Conservation (phyloP, 345 rosid species). For the Mallotus nudiflorus region DNA sequence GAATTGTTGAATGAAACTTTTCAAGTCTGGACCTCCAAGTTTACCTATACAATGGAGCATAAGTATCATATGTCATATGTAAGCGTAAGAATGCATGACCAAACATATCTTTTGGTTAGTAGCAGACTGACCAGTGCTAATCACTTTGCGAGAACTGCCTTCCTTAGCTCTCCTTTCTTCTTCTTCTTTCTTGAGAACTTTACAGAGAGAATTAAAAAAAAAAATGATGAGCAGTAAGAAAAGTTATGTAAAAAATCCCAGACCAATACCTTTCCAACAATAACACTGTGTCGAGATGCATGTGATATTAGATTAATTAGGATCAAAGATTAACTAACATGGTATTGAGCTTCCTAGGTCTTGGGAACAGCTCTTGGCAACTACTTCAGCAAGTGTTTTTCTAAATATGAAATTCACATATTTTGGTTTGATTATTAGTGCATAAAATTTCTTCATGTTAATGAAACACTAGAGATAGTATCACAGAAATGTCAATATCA, state of each 20-base stretch:
- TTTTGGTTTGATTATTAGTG: not conserved
- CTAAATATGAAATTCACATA: not conserved
- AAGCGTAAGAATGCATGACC: not conserved
- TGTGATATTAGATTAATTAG: not conserved
- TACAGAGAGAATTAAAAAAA: slow-evolving; percentile 10
- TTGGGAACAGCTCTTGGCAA: not conserved
- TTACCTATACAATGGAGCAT: slow-evolving; percentile 46
- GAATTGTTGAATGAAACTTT: slow-evolving; percentile 80
- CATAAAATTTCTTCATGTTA: too few species aligned
- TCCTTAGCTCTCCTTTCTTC: slow-evolving; percentile 72
- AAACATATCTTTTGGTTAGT: slow-evolving; percentile 11
- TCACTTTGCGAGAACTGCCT: slow-evolving; percentile 47
- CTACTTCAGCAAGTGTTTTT: not conserved
- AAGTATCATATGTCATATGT: slow-evolving; percentile 10
- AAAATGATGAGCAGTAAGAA: not conserved
- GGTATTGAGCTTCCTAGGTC: not conserved
- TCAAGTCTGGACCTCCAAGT: slow-evolving; percentile 76
- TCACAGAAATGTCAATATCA: slow-evolving; percentile 1
- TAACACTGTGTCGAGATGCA: not conserved
- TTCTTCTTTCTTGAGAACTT: slow-evolving; percentile 85
- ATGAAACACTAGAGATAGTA: not conserved
- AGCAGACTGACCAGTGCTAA: slow-evolving; percentile 48
- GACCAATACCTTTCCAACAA: not conserved
- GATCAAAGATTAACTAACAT: not conserved
- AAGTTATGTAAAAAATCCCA: not conserved